These are phyloP conservation scores for Geotrichum bryndzae DNA, from an alignment of 1,139 yeast genomes.

Conservation along the genomic window DNA sequence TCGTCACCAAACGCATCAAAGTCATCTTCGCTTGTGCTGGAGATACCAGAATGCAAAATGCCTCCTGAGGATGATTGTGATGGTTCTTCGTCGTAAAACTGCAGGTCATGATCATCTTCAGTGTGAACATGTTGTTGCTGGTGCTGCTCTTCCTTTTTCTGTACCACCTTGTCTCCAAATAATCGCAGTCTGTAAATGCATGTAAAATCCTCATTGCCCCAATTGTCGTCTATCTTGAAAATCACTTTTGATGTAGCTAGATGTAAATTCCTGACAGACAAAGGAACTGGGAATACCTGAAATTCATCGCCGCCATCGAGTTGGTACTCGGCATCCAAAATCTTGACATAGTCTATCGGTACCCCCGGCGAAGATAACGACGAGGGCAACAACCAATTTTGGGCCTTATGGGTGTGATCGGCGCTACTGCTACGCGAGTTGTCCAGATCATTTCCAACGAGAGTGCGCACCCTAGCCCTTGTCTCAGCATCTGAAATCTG, in stretches of 20 bases:
- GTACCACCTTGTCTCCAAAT: conserved; percentile 25
- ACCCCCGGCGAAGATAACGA: conserved; percentile 2
- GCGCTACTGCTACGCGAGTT: conserved; percentile 9
- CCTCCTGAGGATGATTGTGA: not conserved
- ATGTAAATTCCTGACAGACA: conserved; percentile 18
- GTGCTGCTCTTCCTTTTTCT: not conserved
- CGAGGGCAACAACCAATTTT: not conserved
- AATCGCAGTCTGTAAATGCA: conserved; percentile 34
- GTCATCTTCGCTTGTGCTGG: not conserved
- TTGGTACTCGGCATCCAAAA: conserved; percentile 29
- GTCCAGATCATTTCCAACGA: conserved; percentile 5
- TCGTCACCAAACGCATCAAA: conserved; percentile 3
- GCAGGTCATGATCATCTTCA: not conserved
- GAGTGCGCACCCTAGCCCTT: conserved; percentile 16
- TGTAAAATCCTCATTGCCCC: conserved; percentile 34
- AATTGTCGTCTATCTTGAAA: conserved; percentile 30
- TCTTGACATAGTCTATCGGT: conserved; percentile 24
- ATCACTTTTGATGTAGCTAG: conserved; percentile 24
- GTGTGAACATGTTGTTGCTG: not conserved
- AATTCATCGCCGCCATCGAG: conserved; percentile 25
- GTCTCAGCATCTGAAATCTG: conserved; percentile 23
- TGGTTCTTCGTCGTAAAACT: not conserved
- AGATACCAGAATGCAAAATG: not conserved
- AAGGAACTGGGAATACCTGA: conserved; percentile 31
- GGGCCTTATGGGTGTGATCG: not conserved